These are phyloP conservation scores for Cercophora sp. DNA, from an alignment of 495 filamentous ascomycete species.

Conservation along the genomic window DNA sequence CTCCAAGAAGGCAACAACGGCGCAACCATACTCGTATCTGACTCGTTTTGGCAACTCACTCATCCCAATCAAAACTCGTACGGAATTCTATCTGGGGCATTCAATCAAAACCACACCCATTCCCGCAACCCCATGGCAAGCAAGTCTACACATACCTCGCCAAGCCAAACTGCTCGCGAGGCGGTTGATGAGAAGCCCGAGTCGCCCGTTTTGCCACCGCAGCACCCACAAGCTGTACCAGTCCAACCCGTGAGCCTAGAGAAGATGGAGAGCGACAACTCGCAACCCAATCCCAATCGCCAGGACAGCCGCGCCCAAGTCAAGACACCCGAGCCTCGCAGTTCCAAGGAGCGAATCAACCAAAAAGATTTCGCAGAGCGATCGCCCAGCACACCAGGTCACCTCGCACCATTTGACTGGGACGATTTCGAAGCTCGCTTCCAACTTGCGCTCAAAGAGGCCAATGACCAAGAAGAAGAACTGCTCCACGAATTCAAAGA, in stretches of 20 bases:
- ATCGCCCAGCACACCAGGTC: constrained; percentile 42
- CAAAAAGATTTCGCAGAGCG: constrained; percentile 20
- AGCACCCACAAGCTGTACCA: constrained; percentile 11
- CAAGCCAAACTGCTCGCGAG: constrained; percentile 13
- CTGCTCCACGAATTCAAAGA: constrained; percentile 60
- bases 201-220: constrained; percentile 20
- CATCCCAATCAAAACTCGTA: constrained; percentile 15
- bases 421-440: constrained; percentile 63
- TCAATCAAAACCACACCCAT: too few species aligned
- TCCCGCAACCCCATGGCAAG: too few species aligned
- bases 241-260: constrained; percentile 1
- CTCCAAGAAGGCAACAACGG: too few species aligned
- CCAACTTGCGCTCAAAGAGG: constrained; percentile 53
- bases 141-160: too few species aligned
- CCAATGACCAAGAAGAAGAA: constrained; percentile 55
- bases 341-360: constrained; percentile 24
- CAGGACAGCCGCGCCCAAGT: constrained; percentile 21
- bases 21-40: background rate
- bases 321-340: constrained; percentile 33
- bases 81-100: too few species aligned
- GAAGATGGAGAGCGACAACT: constrained; percentile 20
- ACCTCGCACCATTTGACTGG: constrained; percentile 58
- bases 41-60: constrained; percentile 22
- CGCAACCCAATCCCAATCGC: constrained; percentile 15
- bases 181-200: constrained; percentile 13